These are phyloP conservation scores for Entamoeba dispar DNA, from an alignment of 208 protist genomes.

Conservation along the genomic window DNA sequence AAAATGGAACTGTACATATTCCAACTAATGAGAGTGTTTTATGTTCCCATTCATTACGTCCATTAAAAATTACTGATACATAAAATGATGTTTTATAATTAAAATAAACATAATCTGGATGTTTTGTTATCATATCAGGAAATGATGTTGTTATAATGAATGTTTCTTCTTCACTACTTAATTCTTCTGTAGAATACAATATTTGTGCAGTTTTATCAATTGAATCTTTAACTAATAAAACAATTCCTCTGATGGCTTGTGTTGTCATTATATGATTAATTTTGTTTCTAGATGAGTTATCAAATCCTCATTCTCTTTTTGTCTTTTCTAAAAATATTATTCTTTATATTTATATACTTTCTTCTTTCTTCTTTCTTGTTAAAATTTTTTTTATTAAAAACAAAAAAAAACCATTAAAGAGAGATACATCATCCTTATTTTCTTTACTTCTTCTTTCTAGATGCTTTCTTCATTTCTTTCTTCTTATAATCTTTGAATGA, in stretches of 20 bases:
- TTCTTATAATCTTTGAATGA: neutral
- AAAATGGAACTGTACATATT: neutral
- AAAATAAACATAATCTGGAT: neutral
- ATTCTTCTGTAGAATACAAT: neutral
- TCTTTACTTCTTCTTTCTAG: neutral
- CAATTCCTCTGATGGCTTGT: too few species aligned
- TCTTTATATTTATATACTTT: too few species aligned
- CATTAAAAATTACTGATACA: neutral
- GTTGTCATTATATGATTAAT: too few species aligned
- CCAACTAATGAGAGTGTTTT: neutral
- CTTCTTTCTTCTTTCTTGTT: too few species aligned
- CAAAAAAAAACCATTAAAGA: too few species aligned
- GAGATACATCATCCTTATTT: too few species aligned
- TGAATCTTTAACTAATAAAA: too few species aligned
- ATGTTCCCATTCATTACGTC: neutral
- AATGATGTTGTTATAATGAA: neutral
- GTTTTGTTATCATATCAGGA: neutral
- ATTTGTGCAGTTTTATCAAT: neutral
- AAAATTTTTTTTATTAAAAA: too few species aligned
- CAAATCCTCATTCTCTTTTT: too few species aligned
- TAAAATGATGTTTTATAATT: neutral
- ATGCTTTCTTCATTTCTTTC: neutral
- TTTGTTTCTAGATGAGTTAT: too few species aligned
- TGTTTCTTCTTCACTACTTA: neutral
- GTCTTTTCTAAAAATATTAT: too few species aligned